phyloP scores from a whole-genome alignment of 208 protist genomes.

The Perkinsela sp. region DNA sequence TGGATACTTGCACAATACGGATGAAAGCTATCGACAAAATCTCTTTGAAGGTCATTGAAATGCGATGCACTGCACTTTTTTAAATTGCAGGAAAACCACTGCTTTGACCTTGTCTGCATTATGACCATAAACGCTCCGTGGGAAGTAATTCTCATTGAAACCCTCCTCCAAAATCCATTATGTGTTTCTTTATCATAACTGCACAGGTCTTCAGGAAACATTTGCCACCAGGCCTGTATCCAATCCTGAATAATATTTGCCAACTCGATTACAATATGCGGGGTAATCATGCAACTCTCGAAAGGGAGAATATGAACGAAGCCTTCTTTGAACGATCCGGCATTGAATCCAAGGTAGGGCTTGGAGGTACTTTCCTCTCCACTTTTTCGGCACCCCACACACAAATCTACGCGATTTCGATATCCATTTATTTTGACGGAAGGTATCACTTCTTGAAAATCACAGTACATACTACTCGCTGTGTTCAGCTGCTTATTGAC shows the following conservation, averaged over 20 bases:
- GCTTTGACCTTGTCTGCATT: neutral
- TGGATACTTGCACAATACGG: neutral
- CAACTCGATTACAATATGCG: neutral
- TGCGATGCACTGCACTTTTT: too few species aligned
- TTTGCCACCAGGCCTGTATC: neutral
- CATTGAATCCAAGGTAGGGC: neutral
- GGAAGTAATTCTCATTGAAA: neutral
- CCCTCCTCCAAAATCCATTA: neutral
- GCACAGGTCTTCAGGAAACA: neutral
- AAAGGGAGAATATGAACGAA: neutral
- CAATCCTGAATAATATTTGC: neutral
- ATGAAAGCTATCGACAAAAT: slow-evolving; percentile 3
- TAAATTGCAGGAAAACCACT: too few species aligned
- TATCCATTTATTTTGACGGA: neutral
- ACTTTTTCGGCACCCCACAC: neutral
- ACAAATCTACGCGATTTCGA: neutral
- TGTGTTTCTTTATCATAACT: neutral
- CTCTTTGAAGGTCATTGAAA: too few species aligned
- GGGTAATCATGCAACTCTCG: neutral
- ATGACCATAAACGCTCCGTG: neutral
- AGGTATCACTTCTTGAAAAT: neutral
- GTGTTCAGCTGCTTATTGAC: neutral
- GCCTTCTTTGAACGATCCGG: neutral
- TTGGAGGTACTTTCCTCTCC: neutral
- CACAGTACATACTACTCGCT: neutral